Evolutionary conservation across 169 alveolate genomes (phyloP).

Genomic region (Cystoisospora suis): DNA sequence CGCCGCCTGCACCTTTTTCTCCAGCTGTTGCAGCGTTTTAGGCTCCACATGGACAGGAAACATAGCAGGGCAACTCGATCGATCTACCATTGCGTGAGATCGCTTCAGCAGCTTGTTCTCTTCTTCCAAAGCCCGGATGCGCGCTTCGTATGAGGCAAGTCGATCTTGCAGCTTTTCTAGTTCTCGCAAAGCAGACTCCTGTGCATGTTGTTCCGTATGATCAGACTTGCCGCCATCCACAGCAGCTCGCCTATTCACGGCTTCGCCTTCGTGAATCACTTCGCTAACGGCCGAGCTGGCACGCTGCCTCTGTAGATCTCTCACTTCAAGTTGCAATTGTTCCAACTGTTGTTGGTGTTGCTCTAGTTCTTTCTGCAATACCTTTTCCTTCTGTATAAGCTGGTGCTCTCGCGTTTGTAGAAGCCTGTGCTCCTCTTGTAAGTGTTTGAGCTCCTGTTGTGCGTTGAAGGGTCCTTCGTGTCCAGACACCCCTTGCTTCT

Average conservation of each 20-base stretch:
- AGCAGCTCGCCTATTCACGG: neutral
- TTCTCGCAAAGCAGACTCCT: no score
- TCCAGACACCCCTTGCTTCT: neutral
- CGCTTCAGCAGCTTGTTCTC: constrained; percentile 17
- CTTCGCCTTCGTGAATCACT: neutral
- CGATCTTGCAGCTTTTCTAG: no score
- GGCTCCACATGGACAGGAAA: neutral
- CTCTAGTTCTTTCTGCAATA: neutral
- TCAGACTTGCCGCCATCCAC: no score
- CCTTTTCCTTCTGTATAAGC: neutral
- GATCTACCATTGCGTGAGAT: neutral
- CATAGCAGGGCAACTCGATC: neutral
- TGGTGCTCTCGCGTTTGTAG: neutral
- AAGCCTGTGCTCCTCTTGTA: neutral
- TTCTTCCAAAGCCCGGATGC: constrained; percentile 14
- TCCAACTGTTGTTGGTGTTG: neutral
- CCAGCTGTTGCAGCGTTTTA: neutral
- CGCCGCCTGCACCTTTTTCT: neutral
- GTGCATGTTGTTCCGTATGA: no score
- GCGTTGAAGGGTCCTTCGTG: neutral
- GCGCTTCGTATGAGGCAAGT: neutral
- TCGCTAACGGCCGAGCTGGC: neutral
- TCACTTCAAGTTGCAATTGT: neutral
- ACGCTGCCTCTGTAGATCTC: neutral
- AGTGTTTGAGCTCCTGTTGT: neutral